Percentiles rank a stretch among this genome's conserved stretches.
These are phyloP conservation scores for Candida silvatica DNA, from an alignment of 805 yeast genomes.

Conservation along the genomic window DNA sequence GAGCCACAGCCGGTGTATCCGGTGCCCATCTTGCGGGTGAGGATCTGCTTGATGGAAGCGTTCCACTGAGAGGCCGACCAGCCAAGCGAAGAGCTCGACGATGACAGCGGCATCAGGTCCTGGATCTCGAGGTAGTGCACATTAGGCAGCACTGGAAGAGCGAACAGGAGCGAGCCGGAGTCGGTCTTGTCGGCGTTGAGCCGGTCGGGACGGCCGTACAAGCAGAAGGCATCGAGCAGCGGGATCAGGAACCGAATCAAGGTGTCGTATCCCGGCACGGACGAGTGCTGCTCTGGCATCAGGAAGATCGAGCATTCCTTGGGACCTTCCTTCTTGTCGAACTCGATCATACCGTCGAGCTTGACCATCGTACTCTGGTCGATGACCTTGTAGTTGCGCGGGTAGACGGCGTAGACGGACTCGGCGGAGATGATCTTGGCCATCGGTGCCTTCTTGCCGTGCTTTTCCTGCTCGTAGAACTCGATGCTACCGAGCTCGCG, in stretches of 20 bases:
- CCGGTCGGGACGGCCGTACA: slow-evolving; percentile 76
- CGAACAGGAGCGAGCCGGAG: slow-evolving; percentile 60
- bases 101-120: slow-evolving; percentile 40
- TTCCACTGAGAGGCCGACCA: slow-evolving; percentile 64
- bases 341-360: slow-evolving; percentile 71
- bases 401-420: slow-evolving; percentile 85
- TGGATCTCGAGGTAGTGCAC: slow-evolving; percentile 62
- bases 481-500: slow-evolving; percentile 51
- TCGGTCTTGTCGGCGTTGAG: slow-evolving; percentile 69
- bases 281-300: slow-evolving; percentile 80
- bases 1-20: slow-evolving; percentile 80
- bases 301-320: slow-evolving; percentile 59
- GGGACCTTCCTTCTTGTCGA: slow-evolving; percentile 40
- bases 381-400: slow-evolving; percentile 71
- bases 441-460: slow-evolving; percentile 63
- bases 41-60: slow-evolving; percentile 40
- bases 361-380: slow-evolving; percentile 86
- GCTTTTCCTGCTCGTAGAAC: slow-evolving; percentile 79
- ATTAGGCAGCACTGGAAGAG: slow-evolving; percentile 73
- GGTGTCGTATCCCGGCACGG: slow-evolving; percentile 80
- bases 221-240: slow-evolving; percentile 61
- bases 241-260: slow-evolving; percentile 74
- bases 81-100: slow-evolving; percentile 20
- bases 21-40: slow-evolving; percentile 42
- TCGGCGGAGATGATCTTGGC: slow-evolving; percentile 67